phyloP scores from a whole-genome alignment of 2,329 filamentous ascomycete genomes.

The Aschersonia sp. region DNA sequence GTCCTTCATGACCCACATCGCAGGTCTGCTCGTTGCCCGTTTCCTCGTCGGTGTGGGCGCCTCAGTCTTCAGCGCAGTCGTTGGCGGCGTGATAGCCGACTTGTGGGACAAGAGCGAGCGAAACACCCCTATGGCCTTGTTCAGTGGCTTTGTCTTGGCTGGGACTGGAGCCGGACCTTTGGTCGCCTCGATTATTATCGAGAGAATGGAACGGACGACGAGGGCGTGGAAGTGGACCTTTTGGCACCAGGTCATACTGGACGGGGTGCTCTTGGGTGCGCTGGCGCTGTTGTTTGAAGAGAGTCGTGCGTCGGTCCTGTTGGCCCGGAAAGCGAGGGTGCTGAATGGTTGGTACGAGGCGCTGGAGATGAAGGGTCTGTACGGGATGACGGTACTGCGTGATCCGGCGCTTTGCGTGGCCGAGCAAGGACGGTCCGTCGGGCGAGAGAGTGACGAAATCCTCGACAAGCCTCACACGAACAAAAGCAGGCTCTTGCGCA shows the following conservation, averaged over 20 bases:
- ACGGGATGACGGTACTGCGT: constrained; percentile 25
- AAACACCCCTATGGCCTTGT: constrained; percentile 83
- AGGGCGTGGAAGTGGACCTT: constrained; percentile 75
- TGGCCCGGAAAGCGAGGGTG: constrained; percentile 58
- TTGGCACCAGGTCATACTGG: constrained; percentile 66
- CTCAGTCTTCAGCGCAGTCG: constrained; percentile 73
- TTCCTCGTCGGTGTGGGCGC: constrained; percentile 68
- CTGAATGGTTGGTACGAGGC: constrained; percentile 70
- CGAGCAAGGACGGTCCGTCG: neutral
- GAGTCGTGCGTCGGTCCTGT: constrained; percentile 65
- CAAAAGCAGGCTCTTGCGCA: constrained; percentile 23
- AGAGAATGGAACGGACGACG: constrained; percentile 32
- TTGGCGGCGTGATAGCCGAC: constrained; percentile 83
- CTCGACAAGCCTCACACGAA: neutral
- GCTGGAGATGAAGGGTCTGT: constrained; percentile 50
- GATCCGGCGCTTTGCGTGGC: constrained; percentile 1
- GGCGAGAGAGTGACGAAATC: neutral
- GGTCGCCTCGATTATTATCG: constrained; percentile 53
- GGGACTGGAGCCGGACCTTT: constrained; percentile 73
- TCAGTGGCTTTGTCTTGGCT: constrained; percentile 63
- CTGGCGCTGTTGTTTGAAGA: constrained; percentile 65
- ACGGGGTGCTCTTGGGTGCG: constrained; percentile 42
- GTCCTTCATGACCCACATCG: constrained; percentile 53
- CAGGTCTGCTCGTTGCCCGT: constrained; percentile 60
- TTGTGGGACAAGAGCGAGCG: constrained; percentile 66